These are phyloP conservation scores for Adenanthera pavonina DNA, from an alignment of 306 rosid species.

Conservation along the genomic window DNA sequence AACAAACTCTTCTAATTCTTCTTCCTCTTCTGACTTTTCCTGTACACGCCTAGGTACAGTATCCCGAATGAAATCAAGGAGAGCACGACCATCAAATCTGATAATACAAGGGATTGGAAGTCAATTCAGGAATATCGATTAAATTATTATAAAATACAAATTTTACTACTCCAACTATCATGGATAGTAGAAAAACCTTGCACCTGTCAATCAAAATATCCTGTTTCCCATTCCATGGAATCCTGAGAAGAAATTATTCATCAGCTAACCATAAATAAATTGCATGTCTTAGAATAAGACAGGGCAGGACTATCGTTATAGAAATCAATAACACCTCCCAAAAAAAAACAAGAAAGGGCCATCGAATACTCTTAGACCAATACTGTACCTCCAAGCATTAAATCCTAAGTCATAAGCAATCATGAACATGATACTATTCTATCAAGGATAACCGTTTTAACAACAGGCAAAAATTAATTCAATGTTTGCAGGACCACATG, in stretches of 20 bases:
- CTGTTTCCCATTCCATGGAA: slow-evolving; percentile 98
- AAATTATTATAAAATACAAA: background rate
- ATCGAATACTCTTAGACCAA: background rate
- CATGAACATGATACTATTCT: background rate
- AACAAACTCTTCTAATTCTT: slow-evolving; percentile 99
- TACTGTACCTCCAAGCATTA: background rate
- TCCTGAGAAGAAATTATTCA: slow-evolving; percentile 59
- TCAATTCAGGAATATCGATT: slow-evolving; percentile 12
- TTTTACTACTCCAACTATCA: background rate
- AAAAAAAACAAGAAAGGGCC: background rate
- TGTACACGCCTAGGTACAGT: slow-evolving; percentile 68
- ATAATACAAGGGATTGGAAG: slow-evolving; percentile 14
- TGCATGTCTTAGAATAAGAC: background rate
- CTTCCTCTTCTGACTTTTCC: slow-evolving; percentile 90
- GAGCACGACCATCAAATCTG: slow-evolving; percentile 99
- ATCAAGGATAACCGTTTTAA: background rate
- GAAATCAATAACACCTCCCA: background rate
- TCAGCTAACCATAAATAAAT: slow-evolving; percentile 2
- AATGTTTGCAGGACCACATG: background rate
- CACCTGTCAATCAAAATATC: slow-evolving; percentile 93
- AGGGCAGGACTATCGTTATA: background rate
- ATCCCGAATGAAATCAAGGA: slow-evolving; percentile 94
- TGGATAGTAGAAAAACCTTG: background rate
- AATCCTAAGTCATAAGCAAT: background rate
- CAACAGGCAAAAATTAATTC: background rate